Evolutionary conservation across 2,329 filamentous ascomycete species (phyloP).

Genomic region (Lachnellula arida): DNA sequence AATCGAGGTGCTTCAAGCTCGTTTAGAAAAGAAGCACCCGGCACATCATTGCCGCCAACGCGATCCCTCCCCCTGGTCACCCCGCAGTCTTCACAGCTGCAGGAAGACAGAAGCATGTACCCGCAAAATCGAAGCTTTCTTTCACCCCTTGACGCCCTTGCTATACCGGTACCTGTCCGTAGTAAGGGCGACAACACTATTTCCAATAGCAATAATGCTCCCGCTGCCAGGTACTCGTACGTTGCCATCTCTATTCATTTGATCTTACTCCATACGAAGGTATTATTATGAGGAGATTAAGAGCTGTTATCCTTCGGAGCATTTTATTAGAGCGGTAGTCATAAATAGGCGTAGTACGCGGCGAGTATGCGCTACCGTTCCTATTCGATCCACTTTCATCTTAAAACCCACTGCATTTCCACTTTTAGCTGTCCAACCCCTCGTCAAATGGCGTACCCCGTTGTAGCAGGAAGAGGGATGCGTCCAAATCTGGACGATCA

Average conservation of each 20-base stretch:
- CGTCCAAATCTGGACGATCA: too few species aligned
- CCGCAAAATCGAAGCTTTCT: constrained; percentile 1
- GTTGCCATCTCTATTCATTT: not conserved
- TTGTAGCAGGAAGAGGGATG: too few species aligned
- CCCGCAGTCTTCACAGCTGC: not conserved
- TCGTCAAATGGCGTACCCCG: too few species aligned
- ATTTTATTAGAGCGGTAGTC: too few species aligned
- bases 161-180: not conserved
- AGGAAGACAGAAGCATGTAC: not conserved
- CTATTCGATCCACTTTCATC: not conserved
- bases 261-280: too few species aligned
- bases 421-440: not conserved
- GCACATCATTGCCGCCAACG: not conserved
- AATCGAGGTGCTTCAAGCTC: not conserved
- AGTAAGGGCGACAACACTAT: not conserved
- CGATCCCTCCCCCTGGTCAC: not conserved
- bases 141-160: constrained; percentile 2
- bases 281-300: too few species aligned
- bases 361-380: not conserved
- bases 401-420: not conserved
- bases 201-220: not conserved
- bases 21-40: not conserved
- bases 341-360: too few species aligned
- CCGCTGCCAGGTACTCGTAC: not conserved
- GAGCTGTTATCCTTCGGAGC: too few species aligned